Evolutionary conservation across 768 basidiomycete species (phyloP).

Genomic region (Mycena leptocephala): DNA sequence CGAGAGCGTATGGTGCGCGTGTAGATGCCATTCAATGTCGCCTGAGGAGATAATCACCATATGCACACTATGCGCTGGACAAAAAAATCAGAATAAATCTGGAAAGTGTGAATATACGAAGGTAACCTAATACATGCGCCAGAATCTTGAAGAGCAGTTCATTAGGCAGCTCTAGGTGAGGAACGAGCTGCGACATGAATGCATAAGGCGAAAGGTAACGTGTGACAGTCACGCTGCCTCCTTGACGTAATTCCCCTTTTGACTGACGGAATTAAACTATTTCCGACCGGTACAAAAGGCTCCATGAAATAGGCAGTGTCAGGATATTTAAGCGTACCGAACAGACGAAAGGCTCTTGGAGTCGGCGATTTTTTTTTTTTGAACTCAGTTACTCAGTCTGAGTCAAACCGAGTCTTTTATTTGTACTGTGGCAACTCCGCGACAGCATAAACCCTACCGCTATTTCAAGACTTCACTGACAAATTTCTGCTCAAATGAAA

Average conservation of each 20-base stretch:
- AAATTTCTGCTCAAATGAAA: too few species aligned
- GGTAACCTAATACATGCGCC: slow-evolving; percentile 40
- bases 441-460: too few species aligned
- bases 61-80: slow-evolving; percentile 49
- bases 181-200: slow-evolving; percentile 12
- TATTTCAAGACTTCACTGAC: too few species aligned
- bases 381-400: too few species aligned
- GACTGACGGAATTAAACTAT: too few species aligned
- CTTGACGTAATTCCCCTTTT: neutral
- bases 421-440: too few species aligned
- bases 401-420: too few species aligned
- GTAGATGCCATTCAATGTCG: slow-evolving; percentile 53
- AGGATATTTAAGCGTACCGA: too few species aligned
- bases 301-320: too few species aligned
- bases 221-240: neutral
- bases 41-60: slow-evolving; percentile 48
- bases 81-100: neutral
- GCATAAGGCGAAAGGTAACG: neutral
- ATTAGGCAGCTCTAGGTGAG: slow-evolving; percentile 46
- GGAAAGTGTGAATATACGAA: neutral
- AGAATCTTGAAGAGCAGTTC: slow-evolving; percentile 57
- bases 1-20: slow-evolving; percentile 49
- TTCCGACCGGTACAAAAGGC: too few species aligned
- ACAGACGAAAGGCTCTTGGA: too few species aligned
- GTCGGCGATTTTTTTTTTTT: too few species aligned